Conservation (phyloP, 2,329 filamentous ascomycete genomes). For the Arthrobotrys conoides region DNA sequence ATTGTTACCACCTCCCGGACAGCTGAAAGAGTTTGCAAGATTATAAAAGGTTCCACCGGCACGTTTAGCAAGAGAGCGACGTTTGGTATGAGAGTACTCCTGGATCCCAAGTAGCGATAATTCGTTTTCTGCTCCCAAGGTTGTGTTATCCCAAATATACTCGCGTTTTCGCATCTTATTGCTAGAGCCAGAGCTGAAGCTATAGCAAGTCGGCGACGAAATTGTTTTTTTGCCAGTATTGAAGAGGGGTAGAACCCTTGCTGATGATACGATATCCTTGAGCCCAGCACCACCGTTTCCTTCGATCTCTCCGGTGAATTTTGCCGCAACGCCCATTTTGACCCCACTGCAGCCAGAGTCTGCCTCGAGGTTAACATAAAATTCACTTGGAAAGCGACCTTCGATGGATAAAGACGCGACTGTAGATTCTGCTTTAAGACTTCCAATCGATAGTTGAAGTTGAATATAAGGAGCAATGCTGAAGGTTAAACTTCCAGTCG, state of each 20-base stretch:
- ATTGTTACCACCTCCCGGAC: background rate
- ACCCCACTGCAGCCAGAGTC: constrained; percentile 44
- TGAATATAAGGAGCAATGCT: constrained; percentile 43
- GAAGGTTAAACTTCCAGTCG: constrained; percentile 42
- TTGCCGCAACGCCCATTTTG: constrained; percentile 40
- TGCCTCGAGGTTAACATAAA: constrained; percentile 34
- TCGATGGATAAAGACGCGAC: constrained; percentile 45
- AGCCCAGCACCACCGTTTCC: constrained; percentile 34
- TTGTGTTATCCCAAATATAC: constrained; percentile 52
- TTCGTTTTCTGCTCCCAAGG: constrained; percentile 48
- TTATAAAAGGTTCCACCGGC: constrained; percentile 38
- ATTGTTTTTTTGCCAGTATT: constrained; percentile 39
- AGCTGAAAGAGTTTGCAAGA: constrained; percentile 36
- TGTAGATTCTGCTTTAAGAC: constrained; percentile 33
- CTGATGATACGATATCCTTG: constrained; percentile 42
- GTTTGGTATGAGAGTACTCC: constrained; percentile 46
- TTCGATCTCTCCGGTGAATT: constrained; percentile 51
- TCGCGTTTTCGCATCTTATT: constrained; percentile 46
- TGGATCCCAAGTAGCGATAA: constrained; percentile 36
- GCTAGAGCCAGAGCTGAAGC: constrained; percentile 28
- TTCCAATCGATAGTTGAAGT: constrained; percentile 46
- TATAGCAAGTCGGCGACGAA: constrained; percentile 24
- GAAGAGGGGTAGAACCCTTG: constrained; percentile 42
- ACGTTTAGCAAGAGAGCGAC: constrained; percentile 42
- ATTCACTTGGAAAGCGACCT: constrained; percentile 43